phyloP scores from a whole-genome alignment of 176 grass and related monocot genomes.

The Poa pratensis region DNA sequence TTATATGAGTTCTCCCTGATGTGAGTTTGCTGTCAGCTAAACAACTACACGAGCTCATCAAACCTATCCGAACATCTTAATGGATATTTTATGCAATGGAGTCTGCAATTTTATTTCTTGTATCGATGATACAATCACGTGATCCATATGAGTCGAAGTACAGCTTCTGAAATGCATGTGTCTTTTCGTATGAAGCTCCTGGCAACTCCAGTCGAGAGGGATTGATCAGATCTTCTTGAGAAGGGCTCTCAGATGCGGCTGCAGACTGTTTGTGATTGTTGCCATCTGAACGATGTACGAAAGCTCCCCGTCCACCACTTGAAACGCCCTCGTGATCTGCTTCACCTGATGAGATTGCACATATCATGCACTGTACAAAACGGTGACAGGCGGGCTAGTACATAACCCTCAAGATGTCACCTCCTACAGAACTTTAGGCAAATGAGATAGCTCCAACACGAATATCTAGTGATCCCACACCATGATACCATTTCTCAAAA shows the following conservation, averaged over 20 bases:
- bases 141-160: too few species aligned
- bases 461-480: too few species aligned
- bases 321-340: conserved; percentile 75
- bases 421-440: not conserved
- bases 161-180: too few species aligned
- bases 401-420: not conserved
- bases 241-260: conserved; percentile 74
- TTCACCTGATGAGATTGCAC: conserved; percentile 62
- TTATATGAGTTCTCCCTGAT: too few species aligned
- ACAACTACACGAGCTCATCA: not conserved
- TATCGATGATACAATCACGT: too few species aligned
- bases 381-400: not conserved
- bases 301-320: conserved; percentile 56
- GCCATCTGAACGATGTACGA: conserved; percentile 83
- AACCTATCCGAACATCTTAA: not conserved
- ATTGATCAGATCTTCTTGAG: conserved; percentile 64
- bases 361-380: not conserved
- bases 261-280: conserved; percentile 56
- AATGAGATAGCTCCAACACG: not conserved
- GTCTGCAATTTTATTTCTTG: too few species aligned
- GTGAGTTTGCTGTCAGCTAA: too few species aligned
- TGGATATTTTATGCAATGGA: too few species aligned
- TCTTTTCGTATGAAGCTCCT: not conserved
- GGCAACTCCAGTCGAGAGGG: not conserved
- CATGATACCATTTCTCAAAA: too few species aligned